Conservation (phyloP, 495 filamentous ascomycete species). For the Chaetomium cochliodes region DNA sequence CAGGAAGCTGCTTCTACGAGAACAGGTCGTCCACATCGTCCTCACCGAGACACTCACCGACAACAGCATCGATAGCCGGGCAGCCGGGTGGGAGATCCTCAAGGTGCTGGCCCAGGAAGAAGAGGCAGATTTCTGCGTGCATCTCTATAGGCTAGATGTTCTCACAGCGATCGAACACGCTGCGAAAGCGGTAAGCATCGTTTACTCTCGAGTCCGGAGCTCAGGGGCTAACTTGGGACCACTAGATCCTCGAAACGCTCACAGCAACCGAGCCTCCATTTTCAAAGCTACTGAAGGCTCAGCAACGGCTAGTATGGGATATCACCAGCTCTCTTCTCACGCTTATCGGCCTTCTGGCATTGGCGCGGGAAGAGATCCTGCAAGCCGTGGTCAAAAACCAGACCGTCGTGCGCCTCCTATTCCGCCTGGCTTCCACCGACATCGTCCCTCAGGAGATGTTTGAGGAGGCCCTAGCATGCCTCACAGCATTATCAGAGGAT, state of each 20-base stretch:
- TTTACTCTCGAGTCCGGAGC: neutral
- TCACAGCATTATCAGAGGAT: conserved; percentile 57
- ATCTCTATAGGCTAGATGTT: conserved; percentile 57
- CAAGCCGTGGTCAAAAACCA: conserved; percentile 48
- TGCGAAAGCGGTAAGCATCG: conserved; percentile 46
- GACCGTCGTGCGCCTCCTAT: conserved; percentile 50
- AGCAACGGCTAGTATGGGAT: conserved; percentile 51
- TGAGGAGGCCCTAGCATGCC: conserved; percentile 50
- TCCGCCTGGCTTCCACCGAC: conserved; percentile 44
- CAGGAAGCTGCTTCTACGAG: conserved; percentile 58
- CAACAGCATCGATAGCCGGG: conserved; percentile 54
- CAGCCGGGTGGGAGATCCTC: conserved; percentile 61
- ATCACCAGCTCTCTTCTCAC: conserved; percentile 48
- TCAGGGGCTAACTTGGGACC: conserved; percentile 22
- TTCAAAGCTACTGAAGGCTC: conserved; percentile 45
- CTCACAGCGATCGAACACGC: conserved; percentile 55
- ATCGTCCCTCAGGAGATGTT: conserved; percentile 38
- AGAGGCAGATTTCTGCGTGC: conserved; percentile 60
- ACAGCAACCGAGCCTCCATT: conserved; percentile 39
- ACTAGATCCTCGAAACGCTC: conserved; percentile 47
- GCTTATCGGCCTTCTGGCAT: conserved; percentile 47
- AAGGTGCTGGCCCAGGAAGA: conserved; percentile 57
- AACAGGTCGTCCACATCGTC: conserved; percentile 59
- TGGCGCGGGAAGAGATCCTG: conserved; percentile 55
- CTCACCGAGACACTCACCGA: conserved; percentile 62